Evolutionary conservation across 2,329 filamentous ascomycete genomes (phyloP), one percentile per base, ranked within the genome.

Genomic region (Fusarium newnesense): DNA sequence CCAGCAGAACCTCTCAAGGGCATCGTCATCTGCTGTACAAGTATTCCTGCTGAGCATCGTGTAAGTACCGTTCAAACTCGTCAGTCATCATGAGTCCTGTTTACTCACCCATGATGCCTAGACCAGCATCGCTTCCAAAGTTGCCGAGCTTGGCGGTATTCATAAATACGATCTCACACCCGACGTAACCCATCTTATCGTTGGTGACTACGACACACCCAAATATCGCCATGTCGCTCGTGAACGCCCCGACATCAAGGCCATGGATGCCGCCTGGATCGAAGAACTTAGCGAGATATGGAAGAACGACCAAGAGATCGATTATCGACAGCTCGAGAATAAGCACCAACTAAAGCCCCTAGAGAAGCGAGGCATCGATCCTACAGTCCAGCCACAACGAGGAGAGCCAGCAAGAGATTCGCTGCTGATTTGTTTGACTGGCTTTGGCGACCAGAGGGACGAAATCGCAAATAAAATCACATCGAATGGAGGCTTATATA

Each of bases 201-300:
- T 97, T 70, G 96, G 95, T 80, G 92, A 93, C 77, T 93, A 94
- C 78, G 90, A 96, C 80, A 98, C 96, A 2, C 90, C 93, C 56
- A 99, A 99, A 82, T 99, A 99, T 83, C 93, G 92, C 81, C 97
- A 97, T 86, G 96, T 98, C 78, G 96, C 96, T 60, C 94, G 92
- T 79, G 93, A 96, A 80, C 90, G 96, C 59, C 91, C 92, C 53
- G 96, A 99, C 79, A 92, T 99, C 78, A 91, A 90, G 79, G 92
- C 95, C 56, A 91, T 99, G 84, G 89, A 89, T 47, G 89, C 92
- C n/a, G 88, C 90, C 78, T 99, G 95, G 94, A 88, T 99, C 56
- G 91, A 96, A 63, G 93, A 93, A 21, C 88, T 98, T 24, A 89
- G 93, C 32, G 86, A 92, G 32, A 85, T 91, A 49, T 99, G 96